Evolutionary conservation across 164 flowering plant genomes (phyloP), one percentile per base, ranked within the genome.

Genomic region (Piper longum): DNA sequence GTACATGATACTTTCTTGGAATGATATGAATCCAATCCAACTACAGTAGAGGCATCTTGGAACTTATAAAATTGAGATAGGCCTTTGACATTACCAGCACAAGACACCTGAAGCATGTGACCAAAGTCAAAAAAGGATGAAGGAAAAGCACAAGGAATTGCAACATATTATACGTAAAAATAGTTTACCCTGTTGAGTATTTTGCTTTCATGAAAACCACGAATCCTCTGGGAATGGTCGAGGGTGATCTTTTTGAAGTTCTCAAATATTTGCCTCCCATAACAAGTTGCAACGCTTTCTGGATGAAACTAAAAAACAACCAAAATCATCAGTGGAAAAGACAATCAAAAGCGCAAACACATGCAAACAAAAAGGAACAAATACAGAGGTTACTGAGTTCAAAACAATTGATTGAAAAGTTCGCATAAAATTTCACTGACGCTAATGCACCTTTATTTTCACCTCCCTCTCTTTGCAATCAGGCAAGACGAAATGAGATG

Each of bases 221-320:
- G 64, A 54, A 84, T 64, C 61, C 75, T 71, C 66, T 41, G 73
- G 95, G 86, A 90, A 68, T 90, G 82, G 64, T 91, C 92, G 17
- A 77, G 70, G 13, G 99, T 95, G 40, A 88, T 81, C 60, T 84
- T 83, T 67, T 80, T 79, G 74, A 95, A 95, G 71, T 95, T 95
- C 67, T 83, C 73, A 66, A 93, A 88, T 72, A 93, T 77, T 73
- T 80, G 75, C 67, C 82, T 85, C 59, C 99, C 99, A 65, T 84
- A 72, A 68, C 64, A 69, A 48, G 99, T 93, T 56, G 95, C 99
- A 64, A 93, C 70, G 69, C 99, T 93, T 75, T 93, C 99, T 4
- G 99, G 99, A 71, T 93, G 99, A 74, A 93, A 93, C 99, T 93
- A 85, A 63, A 64, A 44, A 40, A 61, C 44, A 72, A 73, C 19